Conservation (phyloP, 2,329 filamentous ascomycete genomes). For the Dactylellina haptotyla region DNA sequence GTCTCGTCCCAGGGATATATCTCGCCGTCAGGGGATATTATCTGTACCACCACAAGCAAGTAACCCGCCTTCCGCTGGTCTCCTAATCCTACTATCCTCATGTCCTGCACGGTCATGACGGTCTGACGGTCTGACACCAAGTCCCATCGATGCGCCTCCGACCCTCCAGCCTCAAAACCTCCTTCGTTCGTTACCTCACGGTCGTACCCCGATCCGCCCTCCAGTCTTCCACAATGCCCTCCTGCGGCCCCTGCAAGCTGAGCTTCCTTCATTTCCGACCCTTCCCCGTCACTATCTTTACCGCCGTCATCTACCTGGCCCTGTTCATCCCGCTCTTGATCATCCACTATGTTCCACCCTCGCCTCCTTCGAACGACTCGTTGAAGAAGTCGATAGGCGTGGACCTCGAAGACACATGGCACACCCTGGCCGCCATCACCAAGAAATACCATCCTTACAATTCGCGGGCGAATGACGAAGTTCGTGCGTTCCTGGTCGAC, state of each 20-base stretch:
- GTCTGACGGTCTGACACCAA: slow-evolving; percentile 16
- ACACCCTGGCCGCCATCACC: slow-evolving; percentile 80
- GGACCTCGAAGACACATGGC: slow-evolving; percentile 86
- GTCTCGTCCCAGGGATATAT: too few species aligned
- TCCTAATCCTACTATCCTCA: slow-evolving; percentile 2
- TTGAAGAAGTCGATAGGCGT: slow-evolving; percentile 66
- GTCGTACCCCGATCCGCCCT: slow-evolving; percentile 12
- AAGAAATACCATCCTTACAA: slow-evolving; percentile 85
- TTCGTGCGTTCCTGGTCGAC: slow-evolving; percentile 78
- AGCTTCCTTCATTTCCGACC: slow-evolving; percentile 71
- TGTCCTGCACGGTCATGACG: slow-evolving; percentile 18
- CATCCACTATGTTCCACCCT: slow-evolving; percentile 76
- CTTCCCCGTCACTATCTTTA: slow-evolving; percentile 82
- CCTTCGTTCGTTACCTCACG: slow-evolving; percentile 49
- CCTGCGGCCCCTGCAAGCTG: slow-evolving; percentile 51
- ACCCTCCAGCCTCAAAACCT: slow-evolving; percentile 51
- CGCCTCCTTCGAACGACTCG: slow-evolving; percentile 55
- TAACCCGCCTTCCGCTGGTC: too few species aligned
- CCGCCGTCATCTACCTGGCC: slow-evolving; percentile 78
- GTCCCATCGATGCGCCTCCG: slow-evolving; percentile 44
- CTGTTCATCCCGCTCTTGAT: slow-evolving; percentile 77
- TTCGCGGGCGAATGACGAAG: slow-evolving; percentile 80
- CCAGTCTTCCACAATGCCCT: slow-evolving; percentile 15
- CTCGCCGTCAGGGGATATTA: too few species aligned
- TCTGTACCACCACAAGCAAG: too few species aligned